Percentiles rank a stretch among this genome's conserved stretches.
Conservation (phyloP, 257 asterid genomes). For the Salvia hispanica region DNA sequence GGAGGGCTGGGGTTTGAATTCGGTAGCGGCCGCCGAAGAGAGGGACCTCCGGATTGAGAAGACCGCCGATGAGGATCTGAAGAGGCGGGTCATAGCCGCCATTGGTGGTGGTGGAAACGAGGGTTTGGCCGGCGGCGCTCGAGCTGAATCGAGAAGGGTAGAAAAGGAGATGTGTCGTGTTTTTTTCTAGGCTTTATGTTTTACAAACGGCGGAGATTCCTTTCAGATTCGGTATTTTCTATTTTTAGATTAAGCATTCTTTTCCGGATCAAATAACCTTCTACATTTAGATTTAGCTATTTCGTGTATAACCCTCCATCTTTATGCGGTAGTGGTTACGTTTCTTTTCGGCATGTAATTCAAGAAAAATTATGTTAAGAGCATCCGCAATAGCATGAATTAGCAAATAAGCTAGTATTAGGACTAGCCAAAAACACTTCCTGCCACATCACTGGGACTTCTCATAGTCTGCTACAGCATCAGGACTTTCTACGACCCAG, state of each 20-base stretch:
- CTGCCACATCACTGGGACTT: no score
- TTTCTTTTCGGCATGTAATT: no score
- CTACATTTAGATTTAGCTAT: background rate
- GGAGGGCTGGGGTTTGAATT: conserved; percentile 38
- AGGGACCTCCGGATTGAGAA: conserved; percentile 43
- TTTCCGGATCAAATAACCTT: background rate
- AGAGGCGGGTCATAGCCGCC: conserved; percentile 85
- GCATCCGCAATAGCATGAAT: no score
- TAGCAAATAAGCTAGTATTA: no score
- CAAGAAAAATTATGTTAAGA: no score
- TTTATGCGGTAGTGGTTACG: no score
- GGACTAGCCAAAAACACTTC: no score
- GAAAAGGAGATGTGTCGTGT: conserved; percentile 14
- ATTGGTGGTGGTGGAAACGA: conserved; percentile 43
- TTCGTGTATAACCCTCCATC: no score
- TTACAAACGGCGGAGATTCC: conserved; percentile 29
- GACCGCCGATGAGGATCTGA: conserved; percentile 48
- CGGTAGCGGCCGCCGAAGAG: conserved; percentile 56
- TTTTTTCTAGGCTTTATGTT: conserved; percentile 24
- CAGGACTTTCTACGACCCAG: no score
- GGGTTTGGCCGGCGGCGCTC: conserved; percentile 26
- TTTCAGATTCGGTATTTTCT: conserved; percentile 30
- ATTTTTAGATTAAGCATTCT: background rate
- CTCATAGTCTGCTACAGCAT: no score
- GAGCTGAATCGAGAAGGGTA: conserved; percentile 8